Evolutionary conservation across 305 asterid species (phyloP).

Genomic region (Lippia alba): DNA sequence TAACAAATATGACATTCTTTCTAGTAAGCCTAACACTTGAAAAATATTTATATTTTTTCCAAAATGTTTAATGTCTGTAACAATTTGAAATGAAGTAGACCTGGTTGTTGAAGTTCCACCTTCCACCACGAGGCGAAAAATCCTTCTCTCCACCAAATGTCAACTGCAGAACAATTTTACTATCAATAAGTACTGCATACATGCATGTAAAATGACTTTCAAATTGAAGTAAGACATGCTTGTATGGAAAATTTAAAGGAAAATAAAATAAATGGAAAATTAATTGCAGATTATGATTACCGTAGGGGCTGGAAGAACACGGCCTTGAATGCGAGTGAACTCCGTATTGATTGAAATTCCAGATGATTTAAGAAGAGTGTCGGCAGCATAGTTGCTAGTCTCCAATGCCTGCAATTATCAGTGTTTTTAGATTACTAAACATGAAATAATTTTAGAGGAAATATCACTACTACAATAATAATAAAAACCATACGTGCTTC

Average conservation of each 20-base stretch:
- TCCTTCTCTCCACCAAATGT: slow-evolving; percentile 60
- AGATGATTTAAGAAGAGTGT: slow-evolving; percentile 55
- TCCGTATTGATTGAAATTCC: slow-evolving; percentile 57
- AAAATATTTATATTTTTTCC: too few species aligned
- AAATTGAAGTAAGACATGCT: background rate
- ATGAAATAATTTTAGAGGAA: background rate
- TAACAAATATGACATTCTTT: too few species aligned
- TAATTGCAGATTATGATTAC: slow-evolving; percentile 32
- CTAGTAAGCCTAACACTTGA: too few species aligned
- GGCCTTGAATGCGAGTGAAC: slow-evolving; percentile 63
- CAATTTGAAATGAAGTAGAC: slow-evolving; percentile 35
- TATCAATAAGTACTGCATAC: background rate
- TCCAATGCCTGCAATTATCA: slow-evolving; percentile 53
- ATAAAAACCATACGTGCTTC: slow-evolving; percentile 43
- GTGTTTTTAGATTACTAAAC: slow-evolving; percentile 16
- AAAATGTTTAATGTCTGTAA: background rate
- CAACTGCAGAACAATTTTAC: slow-evolving; percentile 44
- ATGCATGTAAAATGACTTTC: background rate
- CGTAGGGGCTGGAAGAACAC: slow-evolving; percentile 67
- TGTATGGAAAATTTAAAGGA: background rate
- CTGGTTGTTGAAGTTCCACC: slow-evolving; percentile 78
- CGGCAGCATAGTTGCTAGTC: slow-evolving; percentile 60
- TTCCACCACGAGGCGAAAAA: slow-evolving; percentile 59
- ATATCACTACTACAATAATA: background rate
- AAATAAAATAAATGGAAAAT: background rate